Evolutionary conservation across 2,329 filamentous ascomycete genomes (phyloP).

Genomic region (Sclerotinia minor): DNA sequence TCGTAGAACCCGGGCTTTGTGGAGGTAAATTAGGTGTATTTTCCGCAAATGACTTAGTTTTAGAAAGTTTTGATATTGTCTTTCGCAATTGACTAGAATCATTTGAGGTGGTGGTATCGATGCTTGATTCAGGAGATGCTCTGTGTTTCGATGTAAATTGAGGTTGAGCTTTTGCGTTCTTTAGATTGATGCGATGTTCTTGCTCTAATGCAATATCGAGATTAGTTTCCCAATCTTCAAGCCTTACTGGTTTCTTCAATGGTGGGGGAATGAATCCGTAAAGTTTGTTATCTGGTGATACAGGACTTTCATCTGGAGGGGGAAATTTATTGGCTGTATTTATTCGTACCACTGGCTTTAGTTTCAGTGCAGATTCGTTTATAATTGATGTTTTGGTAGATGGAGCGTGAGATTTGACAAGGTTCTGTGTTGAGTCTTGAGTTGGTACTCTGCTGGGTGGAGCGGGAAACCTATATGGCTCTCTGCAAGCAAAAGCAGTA

Average conservation of each 20-base stretch:
- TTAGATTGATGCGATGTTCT: background rate
- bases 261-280: conserved; percentile 13
- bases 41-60: background rate
- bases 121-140: background rate
- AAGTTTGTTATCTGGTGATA: conserved; percentile 10
- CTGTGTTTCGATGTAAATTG: background rate
- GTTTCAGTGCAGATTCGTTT: too few relatives aligned
- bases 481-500: conserved; percentile 11
- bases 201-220: conserved; percentile 8
- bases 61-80: background rate
- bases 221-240: background rate
- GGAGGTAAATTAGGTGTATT: background rate
- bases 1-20: background rate
- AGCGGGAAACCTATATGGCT: conserved; percentile 13
- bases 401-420: background rate
- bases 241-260: background rate
- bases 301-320: background rate
- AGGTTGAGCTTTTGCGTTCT: background rate
- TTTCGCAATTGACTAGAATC: background rate
- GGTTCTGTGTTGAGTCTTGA: background rate
- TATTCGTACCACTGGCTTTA: background rate
- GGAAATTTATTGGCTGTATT: background rate
- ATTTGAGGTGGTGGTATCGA: background rate
- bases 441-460: background rate
- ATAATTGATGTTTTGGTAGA: background rate